Conservation (phyloP, 352 stramenopile species). For the Globisporangium paddicum region DNA sequence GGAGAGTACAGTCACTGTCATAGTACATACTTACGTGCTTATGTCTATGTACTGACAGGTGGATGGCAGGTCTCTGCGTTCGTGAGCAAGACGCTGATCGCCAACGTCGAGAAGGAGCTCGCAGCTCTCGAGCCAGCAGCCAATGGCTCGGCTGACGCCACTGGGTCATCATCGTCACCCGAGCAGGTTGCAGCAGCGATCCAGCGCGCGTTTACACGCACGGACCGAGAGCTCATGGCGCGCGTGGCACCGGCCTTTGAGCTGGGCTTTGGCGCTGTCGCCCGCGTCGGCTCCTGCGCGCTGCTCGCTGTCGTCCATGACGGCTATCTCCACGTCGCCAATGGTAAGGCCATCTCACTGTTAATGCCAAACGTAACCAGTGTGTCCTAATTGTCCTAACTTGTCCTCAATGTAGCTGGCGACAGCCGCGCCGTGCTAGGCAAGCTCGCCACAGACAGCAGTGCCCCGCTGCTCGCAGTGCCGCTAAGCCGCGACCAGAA, state of each 20-base stretch:
- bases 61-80: conserved; percentile 92
- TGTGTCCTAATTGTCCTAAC: too few relatives aligned
- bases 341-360: conserved; percentile 25
- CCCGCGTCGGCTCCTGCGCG: conserved; percentile 80
- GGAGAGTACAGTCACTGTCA: too few relatives aligned
- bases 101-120: conserved; percentile 74
- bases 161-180: conserved; percentile 21
- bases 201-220: conserved; percentile 72
- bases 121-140: conserved; percentile 5
- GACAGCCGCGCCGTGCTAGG: conserved; percentile 77
- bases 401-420: too few relatives aligned
- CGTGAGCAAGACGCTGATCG: conserved; percentile 60
- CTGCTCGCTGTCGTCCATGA: conserved; percentile 68
- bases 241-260: conserved; percentile 81
- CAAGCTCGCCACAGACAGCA: conserved; percentile 29
- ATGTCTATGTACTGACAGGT: conserved; percentile 22
- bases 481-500: conserved; percentile 90
- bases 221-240: conserved; percentile 81
- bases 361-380: too few relatives aligned
- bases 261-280: conserved; percentile 85
- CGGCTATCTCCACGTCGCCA: conserved; percentile 75
- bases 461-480: conserved; percentile 44
- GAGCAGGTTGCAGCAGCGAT: conserved; percentile 45
- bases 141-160: background rate
- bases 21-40: background rate